Base-by-base conservation (phyloP, 352 stramenopile genomes). In the Pythium rhizo-oryzae region DNA sequence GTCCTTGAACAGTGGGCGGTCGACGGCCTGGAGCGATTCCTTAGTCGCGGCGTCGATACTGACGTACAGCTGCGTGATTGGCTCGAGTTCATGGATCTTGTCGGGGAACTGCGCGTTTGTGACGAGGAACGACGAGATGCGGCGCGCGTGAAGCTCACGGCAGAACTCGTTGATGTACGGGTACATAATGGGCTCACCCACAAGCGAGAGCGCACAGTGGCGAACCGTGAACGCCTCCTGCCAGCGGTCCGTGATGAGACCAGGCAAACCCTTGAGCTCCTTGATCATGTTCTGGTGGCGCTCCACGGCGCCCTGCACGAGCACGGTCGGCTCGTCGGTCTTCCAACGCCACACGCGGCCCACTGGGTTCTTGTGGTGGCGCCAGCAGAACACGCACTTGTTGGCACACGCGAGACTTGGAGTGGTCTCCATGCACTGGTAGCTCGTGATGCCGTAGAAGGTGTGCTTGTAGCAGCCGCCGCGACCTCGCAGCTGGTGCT, bases 391-490 rank as follows among this genome's bases (percentile, higher is more conserved):
- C 9, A 97, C 89, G 62, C 97, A 99, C 80, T 99, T 99, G 81
- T 99, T 99, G 24, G 97, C 97, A 78, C 97, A 99, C 18, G 97
- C 97, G 9, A 99, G 71, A 71, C 87, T 98, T 9, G 97, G 97
- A n/a, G 97, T 99, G 18, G 95, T 97, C 82, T 99, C 97, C 97
- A 99, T 99, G 75, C 97, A 99, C 81, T 99, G 96, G 73, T 99
- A 99, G 57, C 85, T 98, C 41, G 96, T 99, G 69, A 99, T 99
- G 21, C 97, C 97, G 74, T 99, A 99, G 76, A 99, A 99, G 18
- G 96, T 98, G 74, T 99, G 97, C 77, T 99, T 99, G 86, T 99
- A 99, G 78, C 97, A 99, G 19, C 97, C 97, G 46, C 97, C 97
- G 49, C 97, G 86, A 23, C 97, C 97, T 43, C 97, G 89, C 18